Evolutionary conservation across 2,329 filamentous ascomycete species (phyloP), one percentile per base, ranked within the genome.

Genomic region (Aureobasidium pullulans): DNA sequence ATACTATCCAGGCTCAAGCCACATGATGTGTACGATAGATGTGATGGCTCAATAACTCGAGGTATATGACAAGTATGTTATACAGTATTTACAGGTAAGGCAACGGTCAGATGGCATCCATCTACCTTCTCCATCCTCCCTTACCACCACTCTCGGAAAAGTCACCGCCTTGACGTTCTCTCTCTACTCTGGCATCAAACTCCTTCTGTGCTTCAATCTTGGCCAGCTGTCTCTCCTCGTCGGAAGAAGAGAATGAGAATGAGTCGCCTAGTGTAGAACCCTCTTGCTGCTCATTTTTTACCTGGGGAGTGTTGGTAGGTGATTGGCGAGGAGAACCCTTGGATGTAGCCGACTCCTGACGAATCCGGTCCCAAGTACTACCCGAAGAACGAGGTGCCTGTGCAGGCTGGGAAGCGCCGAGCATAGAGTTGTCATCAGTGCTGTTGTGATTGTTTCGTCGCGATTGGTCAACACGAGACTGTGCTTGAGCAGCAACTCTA

Each of bases 151-250:
- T 54, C 32, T 68, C 67, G 5, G 65, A 62, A 61, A 77, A 78
- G 53, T 76, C 71, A n/a, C 71, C 72, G 0, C 77, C 79, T 57
- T 72, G 71, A 54, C 79, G 67, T 63, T 81, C 79, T 60, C 71
- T 71, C 63, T 81, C 79, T 5, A 81, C 62, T 44, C 75, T 68
- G 16, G 73, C 72, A 64, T 81, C 77, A 62, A 81, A 81, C 29
- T 80, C 76, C 57, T 69, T 73, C 66, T 81, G 78, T 29, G 77
- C 77, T 61, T 78, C 73, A 42, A 70, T 65, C 61, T 72, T 76
- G 11, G 76, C 77, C 31, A 70, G 64, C 47, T 73, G 71, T 28
- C 72, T 70, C 39, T 80, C 76, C 58, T 77, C 74, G 6, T 76
- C 74, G 1, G 68, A 69, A 1, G 68, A 68, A 0, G 72, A 73